These are phyloP conservation scores for Saccharomyces kudriavzevii DNA, from an alignment of 805 yeast species.

Conservation along the genomic window DNA sequence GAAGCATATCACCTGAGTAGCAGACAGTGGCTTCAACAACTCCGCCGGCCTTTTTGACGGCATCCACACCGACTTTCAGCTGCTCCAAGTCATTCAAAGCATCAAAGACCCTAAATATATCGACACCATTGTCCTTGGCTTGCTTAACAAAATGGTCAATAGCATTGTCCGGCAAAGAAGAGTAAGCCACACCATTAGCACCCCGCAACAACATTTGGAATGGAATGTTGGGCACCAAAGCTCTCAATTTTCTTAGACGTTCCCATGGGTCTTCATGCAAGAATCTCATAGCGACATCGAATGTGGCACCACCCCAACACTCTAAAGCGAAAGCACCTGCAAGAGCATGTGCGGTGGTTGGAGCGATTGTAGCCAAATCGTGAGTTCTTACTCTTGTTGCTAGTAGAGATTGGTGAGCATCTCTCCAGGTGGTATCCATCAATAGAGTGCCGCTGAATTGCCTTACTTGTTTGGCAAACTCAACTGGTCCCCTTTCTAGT, in stretches of 20 bases:
- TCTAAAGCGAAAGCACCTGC: constrained; percentile 89
- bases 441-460: constrained; percentile 75
- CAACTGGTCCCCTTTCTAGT: constrained; percentile 78
- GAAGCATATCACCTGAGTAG: constrained; percentile 97
- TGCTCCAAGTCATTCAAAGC: constrained; percentile 96
- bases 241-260: constrained; percentile 79
- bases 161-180: constrained; percentile 96
- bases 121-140: constrained; percentile 95
- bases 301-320: constrained; percentile 99
- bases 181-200: constrained; percentile 98
- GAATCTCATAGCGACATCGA: constrained; percentile 97
- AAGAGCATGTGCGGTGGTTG: constrained; percentile 84
- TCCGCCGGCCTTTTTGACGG: constrained; percentile 97
- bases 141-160: constrained; percentile 93
- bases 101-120: constrained; percentile 94
- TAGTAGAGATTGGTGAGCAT: constrained; percentile 94
- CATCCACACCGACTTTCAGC: constrained; percentile 93
- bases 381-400: constrained; percentile 97
- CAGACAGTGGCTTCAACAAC: constrained; percentile 98
- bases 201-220: constrained; percentile 99
- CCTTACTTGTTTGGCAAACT: constrained; percentile 83
- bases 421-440: constrained; percentile 99
- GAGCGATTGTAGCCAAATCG: constrained; percentile 86
- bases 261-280: constrained; percentile 99
- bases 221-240: constrained; percentile 93